Base-by-base conservation (phyloP, 139 green algal genomes). In the Coccomyxa sp. region DNA sequence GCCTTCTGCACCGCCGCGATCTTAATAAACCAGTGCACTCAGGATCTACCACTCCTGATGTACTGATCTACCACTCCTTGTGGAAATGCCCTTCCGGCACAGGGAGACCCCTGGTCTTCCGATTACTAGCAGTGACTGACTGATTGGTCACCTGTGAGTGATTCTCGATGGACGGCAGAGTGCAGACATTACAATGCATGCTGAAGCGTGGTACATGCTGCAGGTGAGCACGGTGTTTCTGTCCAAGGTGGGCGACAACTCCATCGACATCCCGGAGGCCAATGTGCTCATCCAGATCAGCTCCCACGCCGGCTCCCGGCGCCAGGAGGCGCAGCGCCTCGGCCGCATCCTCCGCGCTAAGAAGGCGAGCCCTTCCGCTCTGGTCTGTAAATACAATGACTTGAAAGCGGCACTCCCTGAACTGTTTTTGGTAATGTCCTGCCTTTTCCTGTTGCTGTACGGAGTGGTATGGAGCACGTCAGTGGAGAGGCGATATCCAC, bases 261-360 rank as follows among this genome's bases (percentile, higher is more conserved):
- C 93, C 7, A 93, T 99, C 70, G 96, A 99, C 86, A 99, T 99
- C 80, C 96, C 96, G 0, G 96, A 99, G 85, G 96, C 96, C 38
- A 99, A 99, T 75, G 96, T 99, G 58, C 93, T 99, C 44, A 97
- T 99, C 69, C 96, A 99, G 88, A 98, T 99, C 79, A 93, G 87
- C 68, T 94, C 84, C 39, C 96, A 99, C 85, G 96, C 91, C 7
- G 96, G 96, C 7, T 96, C 89, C 7, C 81, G 96, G 12, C 79
- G 96, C 8, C 96, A 99, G 86, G 96, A 99, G 86, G 94, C 94
- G 37, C 96, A 99, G 89, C 90, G 96, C 33, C 88, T 99, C 74
- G 96, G 96, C 36, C 90, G 96, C 73, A 99, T 99, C 87, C 88
- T 99, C 50, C 81, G 96, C 0, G 91, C 96, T 68, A 99, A 99